A percentile compares a stretch with the other conserved stretches of the same genome.
Conservation (phyloP, 2,329 filamentous ascomycete species). For the Aspergillus hiratsukae region DNA sequence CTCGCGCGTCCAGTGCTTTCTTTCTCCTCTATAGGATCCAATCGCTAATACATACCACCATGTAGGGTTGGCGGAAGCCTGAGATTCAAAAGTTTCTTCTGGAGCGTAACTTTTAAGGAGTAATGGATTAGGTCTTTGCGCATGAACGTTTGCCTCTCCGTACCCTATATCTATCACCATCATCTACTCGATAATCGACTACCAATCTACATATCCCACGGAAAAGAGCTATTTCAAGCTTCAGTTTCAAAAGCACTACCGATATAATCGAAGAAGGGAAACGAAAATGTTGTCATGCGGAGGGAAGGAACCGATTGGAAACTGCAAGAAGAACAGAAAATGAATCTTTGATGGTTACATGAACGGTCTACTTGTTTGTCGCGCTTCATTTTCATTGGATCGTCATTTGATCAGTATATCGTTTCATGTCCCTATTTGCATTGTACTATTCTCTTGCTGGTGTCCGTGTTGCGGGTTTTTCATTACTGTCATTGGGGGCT, state of each 20-base stretch:
- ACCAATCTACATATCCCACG: background rate
- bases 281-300: background rate
- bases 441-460: background rate
- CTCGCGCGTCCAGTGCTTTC: background rate
- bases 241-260: background rate
- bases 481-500: background rate
- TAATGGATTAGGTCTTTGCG: constrained; percentile 5
- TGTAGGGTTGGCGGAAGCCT: constrained; percentile 47
- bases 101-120: constrained; percentile 41
- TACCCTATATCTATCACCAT: constrained; percentile 7
- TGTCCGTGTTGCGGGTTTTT: background rate
- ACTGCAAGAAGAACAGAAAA: background rate
- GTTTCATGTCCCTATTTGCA: background rate
- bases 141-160: constrained; percentile 2
- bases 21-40: background rate
- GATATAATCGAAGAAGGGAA: background rate
- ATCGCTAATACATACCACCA: background rate
- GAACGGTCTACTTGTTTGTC: background rate
- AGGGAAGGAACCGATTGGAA: background rate
- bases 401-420: constrained; percentile 1
- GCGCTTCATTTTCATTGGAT: constrained; percentile 2
- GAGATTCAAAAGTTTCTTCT: constrained; percentile 47
- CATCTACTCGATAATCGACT: constrained; percentile 1
- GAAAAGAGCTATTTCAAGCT: background rate
- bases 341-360: background rate